Evolutionary conservation across 2,329 filamentous ascomycete genomes (phyloP), one percentile per base, ranked within the genome.

Genomic region (Fusarium tanahbumbuense): DNA sequence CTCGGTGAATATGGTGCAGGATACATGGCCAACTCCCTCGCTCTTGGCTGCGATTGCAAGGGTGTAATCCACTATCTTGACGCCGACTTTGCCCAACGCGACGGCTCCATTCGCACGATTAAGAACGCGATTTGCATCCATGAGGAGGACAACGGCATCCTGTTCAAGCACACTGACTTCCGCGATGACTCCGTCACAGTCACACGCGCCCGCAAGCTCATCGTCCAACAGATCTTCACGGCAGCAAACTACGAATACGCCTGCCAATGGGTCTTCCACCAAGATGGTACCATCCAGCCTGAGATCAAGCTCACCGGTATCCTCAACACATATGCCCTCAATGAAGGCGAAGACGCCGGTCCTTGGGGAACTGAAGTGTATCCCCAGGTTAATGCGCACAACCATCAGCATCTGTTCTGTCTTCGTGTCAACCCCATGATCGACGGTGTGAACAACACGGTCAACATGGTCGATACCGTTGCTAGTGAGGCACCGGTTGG

Each of bases 81-180:
- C 75, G 93, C 93, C 4, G 88, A 91, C 13, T 96, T 97, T 77
- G 92, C 94, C 42, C 93, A 93, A 63, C 87, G 89, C 16, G 88
- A 89, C 7, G 94, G 94, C 25, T 87, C 88, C n/a, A 84, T 92
- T 28, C 89, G 90, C 6, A 92, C 90, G 2, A 93, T 97, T 83
- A 95, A 97, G 84, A 97, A 97, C 76, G 94, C 94, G 40, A 92
- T 98, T 72, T 98, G 94, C 79, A 94, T 98, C 71, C 94, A 98
- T 81, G 94, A 98, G 79, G 94, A 98, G 82, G 94, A 98, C 71
- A 88, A 89, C 3, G 94, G 94, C 8, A 96, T 98, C 63, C 84
- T 97, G 1, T 97, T 97, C 88, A 98, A 98, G 83, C 93, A 97
- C 82, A 94, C 90, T 18, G 94, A 98, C 81, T 98, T 97, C 87